A percentile compares a stretch with the other conserved stretches of the same genome.
Evolutionary conservation across 805 yeast species (phyloP).

Genomic region (Hemisphaericaspora nanyangensis): DNA sequence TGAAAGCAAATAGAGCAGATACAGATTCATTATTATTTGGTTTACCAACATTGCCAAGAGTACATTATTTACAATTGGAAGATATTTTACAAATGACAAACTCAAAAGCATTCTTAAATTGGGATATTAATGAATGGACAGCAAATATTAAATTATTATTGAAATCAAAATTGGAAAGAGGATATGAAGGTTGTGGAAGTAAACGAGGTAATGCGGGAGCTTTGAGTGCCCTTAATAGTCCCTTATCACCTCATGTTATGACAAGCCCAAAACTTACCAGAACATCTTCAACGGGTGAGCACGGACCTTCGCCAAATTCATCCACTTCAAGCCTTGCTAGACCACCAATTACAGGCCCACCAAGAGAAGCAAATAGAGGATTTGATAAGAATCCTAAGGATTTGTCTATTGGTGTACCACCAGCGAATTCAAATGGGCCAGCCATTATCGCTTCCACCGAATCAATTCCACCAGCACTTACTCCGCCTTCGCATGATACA

Average conservation of each 20-base stretch:
- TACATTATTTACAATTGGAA: constrained; percentile 36
- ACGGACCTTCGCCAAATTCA: constrained; percentile 1
- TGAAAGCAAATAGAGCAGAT: constrained; percentile 41
- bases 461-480: neutral
- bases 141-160: constrained; percentile 26
- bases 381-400: constrained; percentile 11
- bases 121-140: constrained; percentile 38
- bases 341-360: neutral
- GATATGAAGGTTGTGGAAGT: constrained; percentile 79
- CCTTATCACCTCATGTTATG: constrained; percentile 12
- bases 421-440: constrained; percentile 4
- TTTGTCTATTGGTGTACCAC: constrained; percentile 10
- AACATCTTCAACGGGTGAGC: constrained; percentile 4
- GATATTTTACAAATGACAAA: constrained; percentile 24
- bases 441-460: constrained; percentile 1
- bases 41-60: constrained; percentile 42
- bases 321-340: neutral
- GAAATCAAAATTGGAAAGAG: constrained; percentile 33
- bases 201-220: constrained; percentile 61
- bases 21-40: constrained; percentile 40
- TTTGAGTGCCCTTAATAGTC: constrained; percentile 46
- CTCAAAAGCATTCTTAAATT: constrained; percentile 23
- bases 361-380: constrained; percentile 2
- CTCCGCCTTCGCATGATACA: constrained; percentile 17
- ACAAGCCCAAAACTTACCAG: constrained; percentile 1